Percentiles rank a stretch among this genome's conserved stretches.
These are phyloP conservation scores for Cryphonectria radicalis DNA, from an alignment of 2,329 filamentous ascomycete species.

Conservation along the genomic window DNA sequence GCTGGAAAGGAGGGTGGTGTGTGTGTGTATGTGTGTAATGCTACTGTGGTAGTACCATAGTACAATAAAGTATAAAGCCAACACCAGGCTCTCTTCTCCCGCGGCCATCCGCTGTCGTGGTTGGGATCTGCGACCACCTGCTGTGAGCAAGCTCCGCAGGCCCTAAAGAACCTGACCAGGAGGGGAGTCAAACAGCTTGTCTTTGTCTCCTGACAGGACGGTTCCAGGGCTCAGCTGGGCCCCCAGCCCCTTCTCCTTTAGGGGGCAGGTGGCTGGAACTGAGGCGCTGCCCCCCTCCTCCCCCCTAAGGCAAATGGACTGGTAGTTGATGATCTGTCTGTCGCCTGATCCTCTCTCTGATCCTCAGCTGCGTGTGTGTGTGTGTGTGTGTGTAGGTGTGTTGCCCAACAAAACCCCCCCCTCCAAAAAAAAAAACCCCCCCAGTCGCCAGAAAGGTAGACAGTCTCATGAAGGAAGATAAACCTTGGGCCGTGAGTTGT, in stretches of 20 bases:
- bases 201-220: neutral
- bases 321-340: conserved; percentile 6
- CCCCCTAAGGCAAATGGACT: neutral
- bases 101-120: neutral
- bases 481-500: neutral
- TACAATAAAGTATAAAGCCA: neutral
- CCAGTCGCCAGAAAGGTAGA: neutral
- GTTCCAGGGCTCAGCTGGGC: neutral
- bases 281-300: neutral
- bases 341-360: conserved; percentile 8
- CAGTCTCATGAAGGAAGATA: neutral
- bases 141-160: neutral
- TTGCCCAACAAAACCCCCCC: neutral
- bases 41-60: neutral
- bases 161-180: neutral
- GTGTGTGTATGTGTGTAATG: neutral
- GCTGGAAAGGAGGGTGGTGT: neutral
- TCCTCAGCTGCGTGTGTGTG: neutral
- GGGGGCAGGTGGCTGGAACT: neutral
- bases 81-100: neutral
- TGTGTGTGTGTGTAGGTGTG: neutral
- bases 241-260: neutral
- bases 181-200: neutral
- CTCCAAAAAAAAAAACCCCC: too few relatives aligned
- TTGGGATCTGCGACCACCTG: neutral